Percentiles rank a stretch among this genome's conserved stretches.
phyloP scores from a whole-genome alignment of 2,329 filamentous ascomycete genomes.

The Anthostomella pinea region DNA sequence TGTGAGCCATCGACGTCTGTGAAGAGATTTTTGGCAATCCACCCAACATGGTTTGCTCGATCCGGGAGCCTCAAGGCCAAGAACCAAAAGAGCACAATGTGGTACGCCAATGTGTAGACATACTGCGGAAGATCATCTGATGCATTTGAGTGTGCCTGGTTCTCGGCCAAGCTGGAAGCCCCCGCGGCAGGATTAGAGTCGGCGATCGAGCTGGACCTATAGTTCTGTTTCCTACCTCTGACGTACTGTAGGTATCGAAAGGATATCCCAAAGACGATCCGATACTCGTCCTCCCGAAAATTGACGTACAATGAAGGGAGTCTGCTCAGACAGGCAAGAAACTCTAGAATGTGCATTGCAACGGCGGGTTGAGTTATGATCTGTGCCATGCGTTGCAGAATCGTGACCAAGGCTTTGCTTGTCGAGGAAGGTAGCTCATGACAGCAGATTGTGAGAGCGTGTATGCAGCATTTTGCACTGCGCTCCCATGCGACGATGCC shows the following conservation, averaged over 20 bases:
- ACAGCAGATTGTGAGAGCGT: constrained; percentile 90
- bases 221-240: constrained; percentile 59
- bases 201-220: constrained; percentile 44
- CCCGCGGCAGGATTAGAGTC: constrained; percentile 34
- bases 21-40: constrained; percentile 87
- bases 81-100: constrained; percentile 97
- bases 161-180: constrained; percentile 25
- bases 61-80: constrained; percentile 82
- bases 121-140: constrained; percentile 85
- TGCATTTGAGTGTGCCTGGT: constrained; percentile 30
- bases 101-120: constrained; percentile 88
- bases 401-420: constrained; percentile 78
- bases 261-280: constrained; percentile 91
- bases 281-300: constrained; percentile 87
- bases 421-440: constrained; percentile 88
- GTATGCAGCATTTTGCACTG: constrained; percentile 89
- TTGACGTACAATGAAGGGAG: constrained; percentile 83
- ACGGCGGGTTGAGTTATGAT: constrained; percentile 93
- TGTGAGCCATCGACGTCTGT: constrained; percentile 72
- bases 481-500: constrained; percentile 82
- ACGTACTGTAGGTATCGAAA: constrained; percentile 91
- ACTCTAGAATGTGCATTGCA: constrained; percentile 92
- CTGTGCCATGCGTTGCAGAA: constrained; percentile 90
- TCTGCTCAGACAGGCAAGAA: constrained; percentile 83
- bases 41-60: constrained; percentile 77